Conservation (phyloP, 495 filamentous ascomycete species). For the Oidiodendron maius region DNA sequence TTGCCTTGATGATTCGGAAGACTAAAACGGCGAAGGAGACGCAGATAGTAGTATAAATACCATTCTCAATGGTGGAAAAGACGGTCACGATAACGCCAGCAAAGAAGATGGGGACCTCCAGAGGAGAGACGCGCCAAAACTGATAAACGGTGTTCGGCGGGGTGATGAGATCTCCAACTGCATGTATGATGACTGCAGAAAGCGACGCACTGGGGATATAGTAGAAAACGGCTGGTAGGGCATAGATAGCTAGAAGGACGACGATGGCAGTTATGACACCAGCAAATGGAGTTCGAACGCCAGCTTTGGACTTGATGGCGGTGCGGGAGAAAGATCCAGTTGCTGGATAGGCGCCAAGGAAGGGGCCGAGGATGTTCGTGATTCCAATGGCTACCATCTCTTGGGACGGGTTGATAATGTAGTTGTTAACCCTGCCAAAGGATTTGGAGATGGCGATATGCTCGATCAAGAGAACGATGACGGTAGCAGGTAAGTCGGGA, state of each 20-base stretch:
- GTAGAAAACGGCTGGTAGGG: conserved; percentile 85
- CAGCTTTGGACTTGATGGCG: conserved; percentile 96
- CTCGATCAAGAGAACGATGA: conserved; percentile 94
- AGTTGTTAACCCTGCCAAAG: conserved; percentile 94
- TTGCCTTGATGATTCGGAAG: conserved; percentile 78
- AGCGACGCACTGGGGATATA: conserved; percentile 85
- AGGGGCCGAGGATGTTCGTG: conserved; percentile 85
- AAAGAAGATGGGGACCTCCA: conserved; percentile 93
- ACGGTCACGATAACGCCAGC: conserved; percentile 85
- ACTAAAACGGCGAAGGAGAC: conserved; percentile 74
- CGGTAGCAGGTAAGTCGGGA: conserved; percentile 61
- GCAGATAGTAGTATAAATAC: conserved; percentile 82
- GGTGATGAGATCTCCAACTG: conserved; percentile 92
- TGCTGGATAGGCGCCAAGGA: conserved; percentile 89
- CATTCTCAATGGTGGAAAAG: conserved; percentile 83
- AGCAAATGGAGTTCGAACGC: conserved; percentile 87
- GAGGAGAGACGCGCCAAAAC: conserved; percentile 88
- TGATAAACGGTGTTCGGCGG: conserved; percentile 90
- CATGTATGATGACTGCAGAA: conserved; percentile 95
- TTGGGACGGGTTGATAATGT: conserved; percentile 95
- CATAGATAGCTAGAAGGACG: conserved; percentile 93
- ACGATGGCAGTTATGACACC: conserved; percentile 86
- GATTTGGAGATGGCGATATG: conserved; percentile 98
- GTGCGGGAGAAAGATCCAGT: conserved; percentile 97
- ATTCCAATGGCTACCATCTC: conserved; percentile 95